Evolutionary conservation across 2,329 filamentous ascomycete species (phyloP).

Genomic region (Chlorencoelia australis): DNA sequence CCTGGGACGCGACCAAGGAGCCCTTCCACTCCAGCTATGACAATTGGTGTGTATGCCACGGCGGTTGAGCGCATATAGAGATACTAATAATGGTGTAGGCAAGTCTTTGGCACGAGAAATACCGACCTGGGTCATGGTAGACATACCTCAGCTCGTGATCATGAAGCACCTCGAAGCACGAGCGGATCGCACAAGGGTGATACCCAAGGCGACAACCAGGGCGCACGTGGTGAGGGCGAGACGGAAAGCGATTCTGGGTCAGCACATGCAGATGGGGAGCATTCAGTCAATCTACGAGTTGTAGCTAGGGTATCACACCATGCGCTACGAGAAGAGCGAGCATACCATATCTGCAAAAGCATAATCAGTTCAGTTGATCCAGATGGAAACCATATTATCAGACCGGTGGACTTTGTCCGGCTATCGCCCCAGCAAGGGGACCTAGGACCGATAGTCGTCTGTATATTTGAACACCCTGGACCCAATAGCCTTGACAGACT

Average conservation of each 20-base stretch:
- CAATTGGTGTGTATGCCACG: slow-evolving; percentile 54
- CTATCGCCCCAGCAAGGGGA: slow-evolving; percentile 60
- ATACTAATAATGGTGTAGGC: slow-evolving; percentile 35
- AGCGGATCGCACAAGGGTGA: slow-evolving; percentile 1
- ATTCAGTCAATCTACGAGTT: slow-evolving; percentile 33
- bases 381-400: slow-evolving; percentile 64
- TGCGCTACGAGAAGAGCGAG: slow-evolving; percentile 71
- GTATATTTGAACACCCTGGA: slow-evolving; percentile 73
- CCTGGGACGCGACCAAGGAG: slow-evolving; percentile 57
- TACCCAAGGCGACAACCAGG: slow-evolving; percentile 4
- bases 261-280: slow-evolving; percentile 7
- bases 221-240: slow-evolving; percentile 3
- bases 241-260: slow-evolving; percentile 17
- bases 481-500: slow-evolving; percentile 60
- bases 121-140: slow-evolving; percentile 9
- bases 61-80: background rate
- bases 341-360: slow-evolving; percentile 72
- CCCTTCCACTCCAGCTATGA: slow-evolving; percentile 67
- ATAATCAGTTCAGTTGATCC: slow-evolving; percentile 64
- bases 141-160: no score
- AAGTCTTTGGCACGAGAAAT: slow-evolving; percentile 50
- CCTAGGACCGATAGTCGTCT: slow-evolving; percentile 60
- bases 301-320: slow-evolving; percentile 78
- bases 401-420: slow-evolving; percentile 69
- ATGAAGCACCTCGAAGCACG: slow-evolving; percentile 5